phyloP scores from a whole-genome alignment of 2,329 filamentous ascomycete genomes.

The Paracorniculantispora psalliotae region DNA sequence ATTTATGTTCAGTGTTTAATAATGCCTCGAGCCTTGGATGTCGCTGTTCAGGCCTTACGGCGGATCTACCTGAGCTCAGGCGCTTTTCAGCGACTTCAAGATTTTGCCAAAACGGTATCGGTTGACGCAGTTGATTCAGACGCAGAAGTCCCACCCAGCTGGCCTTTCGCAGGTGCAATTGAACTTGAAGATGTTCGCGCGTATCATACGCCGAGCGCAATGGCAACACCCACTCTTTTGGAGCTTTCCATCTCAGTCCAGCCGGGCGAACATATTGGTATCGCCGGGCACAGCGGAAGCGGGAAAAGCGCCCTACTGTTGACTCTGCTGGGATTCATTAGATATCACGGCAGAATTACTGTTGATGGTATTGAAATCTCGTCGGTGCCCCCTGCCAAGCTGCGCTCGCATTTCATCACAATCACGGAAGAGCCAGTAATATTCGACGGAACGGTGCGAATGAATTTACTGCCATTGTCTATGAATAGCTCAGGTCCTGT shows the following conservation, averaged over 20 bases:
- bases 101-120: no score
- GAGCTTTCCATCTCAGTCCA: neutral
- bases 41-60: no score
- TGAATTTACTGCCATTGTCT: constrained; percentile 37
- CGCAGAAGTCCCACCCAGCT: no score
- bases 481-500: neutral
- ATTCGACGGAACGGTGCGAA: constrained; percentile 36
- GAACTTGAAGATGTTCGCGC: neutral
- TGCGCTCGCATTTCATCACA: constrained; percentile 36
- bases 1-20: no score
- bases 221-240: no score
- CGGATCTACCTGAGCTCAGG: no score
- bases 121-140: no score
- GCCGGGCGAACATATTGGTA: neutral
- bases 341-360: constrained; percentile 22
- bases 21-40: no score
- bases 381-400: constrained; percentile 30
- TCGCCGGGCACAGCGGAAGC: neutral
- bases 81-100: neutral
- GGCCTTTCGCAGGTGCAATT: neutral
- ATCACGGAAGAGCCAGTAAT: constrained; percentile 43
- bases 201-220: neutral
- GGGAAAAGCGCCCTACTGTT: neutral
- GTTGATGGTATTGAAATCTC: constrained; percentile 40
- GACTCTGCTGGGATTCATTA: neutral